Base-by-base conservation (phyloP, 192 early-diverging fungal genomes). In the Coemansia sp. region DNA sequence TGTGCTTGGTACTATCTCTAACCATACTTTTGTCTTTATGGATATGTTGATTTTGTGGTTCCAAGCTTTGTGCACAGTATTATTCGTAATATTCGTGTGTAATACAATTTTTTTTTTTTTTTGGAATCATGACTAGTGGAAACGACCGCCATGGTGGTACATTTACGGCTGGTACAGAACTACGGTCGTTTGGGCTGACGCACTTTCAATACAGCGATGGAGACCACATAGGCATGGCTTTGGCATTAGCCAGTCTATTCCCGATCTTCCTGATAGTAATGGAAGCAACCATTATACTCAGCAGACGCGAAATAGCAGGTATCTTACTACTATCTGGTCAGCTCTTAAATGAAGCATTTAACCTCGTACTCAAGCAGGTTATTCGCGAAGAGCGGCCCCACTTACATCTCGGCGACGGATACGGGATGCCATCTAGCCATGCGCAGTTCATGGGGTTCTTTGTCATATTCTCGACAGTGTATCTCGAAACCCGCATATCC, bases 351-450 rank as follows among this genome's bases (percentile, higher is more conserved):
- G 82, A 83, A 58, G 61, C 20, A 29, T 70, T 74, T 48, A 83
- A 76, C 45, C 48, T 76, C 13, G 58, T 55, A 4, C 65, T 83
- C 8, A 83, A 83, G 60, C 31, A 19, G 19, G 31, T 51, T 1
- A 71, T 83, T 20, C 51, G 64, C 4, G 55, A 78, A 38, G 67
- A 69, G 6, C 72, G 82, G 44, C 82, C 82, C 7, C 45, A 75
- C 44, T 5, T 44, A 44, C 69, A 76, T 20, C 62, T 83, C 1
- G 82, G 82, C 31, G 82, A 78, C 55, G 82, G 82, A 13, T 83
- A 76, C 62, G 82, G 82, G 31, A 83, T 83, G 82, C 82, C 82
- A 8, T 83, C 82, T 5, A 83, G 82, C 34, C 82, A 83, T 20
- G 56, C 82, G 34, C 82, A 83, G 71, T 83, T 83, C 65, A 83